Conservation (phyloP, 257 asterid genomes). For the Haberlea rhodopensis region DNA sequence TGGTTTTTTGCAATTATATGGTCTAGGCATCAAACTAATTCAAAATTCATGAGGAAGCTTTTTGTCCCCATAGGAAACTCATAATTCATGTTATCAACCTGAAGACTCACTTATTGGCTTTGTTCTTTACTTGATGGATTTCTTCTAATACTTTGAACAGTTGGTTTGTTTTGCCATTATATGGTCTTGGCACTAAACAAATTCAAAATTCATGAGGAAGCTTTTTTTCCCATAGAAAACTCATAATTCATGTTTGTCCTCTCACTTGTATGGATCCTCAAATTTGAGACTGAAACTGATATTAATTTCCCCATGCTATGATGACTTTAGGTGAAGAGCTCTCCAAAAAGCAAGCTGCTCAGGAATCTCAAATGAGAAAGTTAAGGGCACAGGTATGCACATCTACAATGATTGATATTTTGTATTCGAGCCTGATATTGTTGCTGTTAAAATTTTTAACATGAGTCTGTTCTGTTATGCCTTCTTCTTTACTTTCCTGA, state of each 20-base stretch:
- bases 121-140: constrained; percentile 22
- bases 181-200: constrained; percentile 6
- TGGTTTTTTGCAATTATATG: too few relatives aligned
- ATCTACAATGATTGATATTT: constrained; percentile 31
- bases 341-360: constrained; percentile 98
- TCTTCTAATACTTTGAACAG: constrained; percentile 19
- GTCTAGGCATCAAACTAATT: too few relatives aligned
- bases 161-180: constrained; percentile 7
- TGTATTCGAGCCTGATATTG: constrained; percentile 12
- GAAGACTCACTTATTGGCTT: constrained; percentile 3
- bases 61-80: too few relatives aligned
- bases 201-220: background rate
- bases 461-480: constrained; percentile 17
- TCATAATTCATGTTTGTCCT: constrained; percentile 12
- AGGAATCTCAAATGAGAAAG: constrained; percentile 87
- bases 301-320: constrained; percentile 19
- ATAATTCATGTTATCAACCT: too few relatives aligned
- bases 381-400: constrained; percentile 89
- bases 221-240: background rate
- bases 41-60: too few relatives aligned
- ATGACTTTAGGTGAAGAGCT: constrained; percentile 82
- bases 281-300: constrained; percentile 8
- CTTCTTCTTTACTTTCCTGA: constrained; percentile 39
- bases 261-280: constrained; percentile 20
- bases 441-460: constrained; percentile 28